Evolutionary conservation across 2,329 filamentous ascomycete species (phyloP).

Genomic region (Aspergillus ibericus): DNA sequence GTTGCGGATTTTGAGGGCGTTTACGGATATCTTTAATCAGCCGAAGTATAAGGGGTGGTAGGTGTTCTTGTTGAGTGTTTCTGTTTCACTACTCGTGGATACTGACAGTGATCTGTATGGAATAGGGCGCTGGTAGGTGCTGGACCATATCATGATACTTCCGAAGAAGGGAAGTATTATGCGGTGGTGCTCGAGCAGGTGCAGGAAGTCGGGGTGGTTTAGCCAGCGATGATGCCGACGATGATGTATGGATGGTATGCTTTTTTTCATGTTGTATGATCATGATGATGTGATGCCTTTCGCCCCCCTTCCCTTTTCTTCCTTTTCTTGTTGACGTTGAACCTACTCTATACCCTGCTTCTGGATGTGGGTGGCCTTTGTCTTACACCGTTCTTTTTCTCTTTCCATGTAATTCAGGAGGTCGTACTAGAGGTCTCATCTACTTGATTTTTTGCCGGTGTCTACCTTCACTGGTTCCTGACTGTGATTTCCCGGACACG

Average conservation of each 20-base stretch:
- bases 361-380: not conserved
- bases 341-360: not conserved
- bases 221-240: not conserved
- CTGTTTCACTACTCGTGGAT: not conserved
- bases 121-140: slow-evolving; percentile 35
- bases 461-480: too few relatives aligned
- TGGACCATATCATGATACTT: slow-evolving; percentile 38
- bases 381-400: not conserved
- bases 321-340: not conserved
- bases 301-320: not conserved
- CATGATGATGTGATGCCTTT: slow-evolving; percentile 2
- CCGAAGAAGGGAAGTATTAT: slow-evolving; percentile 39
- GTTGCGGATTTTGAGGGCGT: slow-evolving; percentile 34
- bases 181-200: slow-evolving; percentile 38
- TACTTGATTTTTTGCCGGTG: too few relatives aligned
- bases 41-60: slow-evolving; percentile 42
- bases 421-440: too few relatives aligned
- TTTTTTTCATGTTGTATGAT: not conserved
- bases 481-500: too few relatives aligned
- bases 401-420: too few relatives aligned
- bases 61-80: slow-evolving; percentile 9
- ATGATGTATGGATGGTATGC: not conserved
- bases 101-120: not conserved
- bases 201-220: not conserved
- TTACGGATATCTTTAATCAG: slow-evolving; percentile 42